A percentile compares a stretch with the other conserved stretches of the same genome.
Conservation (phyloP, 371 early-diverging fungal genomes). For the Zancudomyces culisetae region DNA sequence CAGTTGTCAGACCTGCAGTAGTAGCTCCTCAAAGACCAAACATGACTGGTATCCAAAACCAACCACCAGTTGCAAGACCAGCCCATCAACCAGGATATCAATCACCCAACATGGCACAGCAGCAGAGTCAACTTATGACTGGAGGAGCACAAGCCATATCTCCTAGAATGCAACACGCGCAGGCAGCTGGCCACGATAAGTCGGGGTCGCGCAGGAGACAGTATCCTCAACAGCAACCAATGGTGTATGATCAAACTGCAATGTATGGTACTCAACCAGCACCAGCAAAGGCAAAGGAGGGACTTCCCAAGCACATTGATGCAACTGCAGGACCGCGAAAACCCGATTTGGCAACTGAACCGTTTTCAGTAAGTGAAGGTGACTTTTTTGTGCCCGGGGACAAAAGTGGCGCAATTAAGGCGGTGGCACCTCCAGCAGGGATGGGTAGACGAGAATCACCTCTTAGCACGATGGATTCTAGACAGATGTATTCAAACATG, state of each 20-base stretch:
- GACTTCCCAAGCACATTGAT: constrained; percentile 5
- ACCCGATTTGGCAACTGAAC: background rate
- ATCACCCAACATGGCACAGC: too few relatives aligned
- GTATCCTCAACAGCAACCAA: constrained; percentile 17
- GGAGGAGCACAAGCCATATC: too few relatives aligned
- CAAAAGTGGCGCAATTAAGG: constrained; percentile 2
- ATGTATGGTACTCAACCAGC: constrained; percentile 3
- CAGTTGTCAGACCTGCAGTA: too few relatives aligned
- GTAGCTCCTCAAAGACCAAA: too few relatives aligned
- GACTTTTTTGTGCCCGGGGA: constrained; percentile 20
- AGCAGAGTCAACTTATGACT: too few relatives aligned
- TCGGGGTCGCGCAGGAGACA: constrained; percentile 13
- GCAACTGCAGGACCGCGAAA: background rate
- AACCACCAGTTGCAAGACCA: background rate
- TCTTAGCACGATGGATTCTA: background rate
- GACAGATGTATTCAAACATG: background rate
- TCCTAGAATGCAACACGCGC: background rate
- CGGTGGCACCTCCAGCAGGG: background rate
- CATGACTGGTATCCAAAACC: background rate
- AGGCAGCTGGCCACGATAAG: background rate
- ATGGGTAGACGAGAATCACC: background rate
- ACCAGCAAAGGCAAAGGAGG: background rate
- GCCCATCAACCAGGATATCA: background rate
- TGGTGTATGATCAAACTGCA: constrained; percentile 8
- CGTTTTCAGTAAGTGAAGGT: background rate